A percentile compares a stretch with the other conserved stretches of the same genome.
phyloP scores from a whole-genome alignment of 768 basidiomycete genomes.

The Hygrophorus pudorinus region DNA sequence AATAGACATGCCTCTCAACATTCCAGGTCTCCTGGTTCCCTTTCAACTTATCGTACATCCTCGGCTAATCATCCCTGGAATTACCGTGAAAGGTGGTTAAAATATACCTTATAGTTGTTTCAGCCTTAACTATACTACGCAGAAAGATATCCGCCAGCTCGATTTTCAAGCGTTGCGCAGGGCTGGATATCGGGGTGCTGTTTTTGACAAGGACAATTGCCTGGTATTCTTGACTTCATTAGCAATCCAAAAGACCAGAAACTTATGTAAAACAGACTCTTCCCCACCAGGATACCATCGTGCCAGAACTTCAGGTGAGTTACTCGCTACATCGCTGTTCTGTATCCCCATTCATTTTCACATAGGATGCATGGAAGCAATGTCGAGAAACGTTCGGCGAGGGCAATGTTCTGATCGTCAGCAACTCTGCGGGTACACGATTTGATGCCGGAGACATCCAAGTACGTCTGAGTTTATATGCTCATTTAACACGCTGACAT shows the following conservation, averaged over 20 bases:
- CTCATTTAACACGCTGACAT: neutral
- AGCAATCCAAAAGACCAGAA: neutral
- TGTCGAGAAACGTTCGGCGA: slow-evolving; percentile 67
- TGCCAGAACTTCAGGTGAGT: slow-evolving; percentile 65
- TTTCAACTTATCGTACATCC: slow-evolving; percentile 64
- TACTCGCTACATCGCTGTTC: neutral
- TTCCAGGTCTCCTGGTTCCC: slow-evolving; percentile 60
- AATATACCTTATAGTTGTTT: neutral
- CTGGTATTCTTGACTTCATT: slow-evolving; percentile 46
- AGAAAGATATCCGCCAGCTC: slow-evolving; percentile 80
- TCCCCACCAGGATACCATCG: slow-evolving; percentile 66
- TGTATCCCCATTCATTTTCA: slow-evolving; percentile 1
- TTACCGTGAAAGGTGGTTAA: slow-evolving; percentile 54
- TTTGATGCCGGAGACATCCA: slow-evolving; percentile 72
- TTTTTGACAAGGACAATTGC: slow-evolving; percentile 98
- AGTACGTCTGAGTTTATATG: slow-evolving; percentile 31
- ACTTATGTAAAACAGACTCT: slow-evolving; percentile 45
- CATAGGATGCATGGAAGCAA: slow-evolving; percentile 64
- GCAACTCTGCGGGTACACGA: slow-evolving; percentile 85
- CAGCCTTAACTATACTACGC: slow-evolving; percentile 13
- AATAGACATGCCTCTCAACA: slow-evolving; percentile 78
- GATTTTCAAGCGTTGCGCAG: slow-evolving; percentile 63
- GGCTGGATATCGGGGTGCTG: slow-evolving; percentile 79
- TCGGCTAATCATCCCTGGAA: slow-evolving; percentile 53
- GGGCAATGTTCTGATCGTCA: slow-evolving; percentile 79